These are phyloP conservation scores for Takakia lepidozioides DNA, from an alignment of 225 moss, liverwort and hornwort genomes.

Conservation along the genomic window DNA sequence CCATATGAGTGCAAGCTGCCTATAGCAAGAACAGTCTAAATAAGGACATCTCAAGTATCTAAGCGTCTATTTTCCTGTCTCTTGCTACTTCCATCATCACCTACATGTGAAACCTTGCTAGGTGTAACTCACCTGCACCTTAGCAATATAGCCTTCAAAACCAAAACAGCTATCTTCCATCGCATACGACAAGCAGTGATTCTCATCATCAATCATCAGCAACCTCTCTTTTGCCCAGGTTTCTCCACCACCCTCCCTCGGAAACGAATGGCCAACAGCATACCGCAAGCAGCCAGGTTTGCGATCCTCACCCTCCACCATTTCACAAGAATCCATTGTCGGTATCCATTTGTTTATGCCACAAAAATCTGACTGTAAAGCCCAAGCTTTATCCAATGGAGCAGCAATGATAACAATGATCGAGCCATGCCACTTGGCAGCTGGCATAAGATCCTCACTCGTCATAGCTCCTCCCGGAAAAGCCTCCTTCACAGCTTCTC, in stretches of 20 bases:
- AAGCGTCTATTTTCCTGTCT: no score
- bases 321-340: slow-evolving; percentile 12
- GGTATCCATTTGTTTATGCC: slow-evolving; percentile 19
- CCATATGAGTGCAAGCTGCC: no score
- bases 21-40: no score
- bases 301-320: slow-evolving; percentile 19
- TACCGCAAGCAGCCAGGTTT: slow-evolving; percentile 29
- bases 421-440: no score
- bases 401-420: no score
- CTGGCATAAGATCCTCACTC: no score
- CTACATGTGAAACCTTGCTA: background rate
- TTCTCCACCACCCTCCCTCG: slow-evolving; percentile 17
- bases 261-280: slow-evolving; percentile 10
- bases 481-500: no score
- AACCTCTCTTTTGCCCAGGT: slow-evolving; percentile 28
- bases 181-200: slow-evolving; percentile 14
- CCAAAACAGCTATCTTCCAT: slow-evolving; percentile 27
- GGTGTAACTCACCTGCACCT: background rate
- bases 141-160: slow-evolving; percentile 1
- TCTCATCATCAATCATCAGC: slow-evolving; percentile 15
- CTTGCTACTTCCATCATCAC: no score
- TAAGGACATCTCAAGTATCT: no score
- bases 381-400: slow-evolving; percentile 25
- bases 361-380: slow-evolving; percentile 14
- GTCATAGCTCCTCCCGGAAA: no score